Percentiles rank a stretch among this genome's conserved stretches.
Conservation (phyloP, 306 rosid species). For the Erythrophleum fordii region DNA sequence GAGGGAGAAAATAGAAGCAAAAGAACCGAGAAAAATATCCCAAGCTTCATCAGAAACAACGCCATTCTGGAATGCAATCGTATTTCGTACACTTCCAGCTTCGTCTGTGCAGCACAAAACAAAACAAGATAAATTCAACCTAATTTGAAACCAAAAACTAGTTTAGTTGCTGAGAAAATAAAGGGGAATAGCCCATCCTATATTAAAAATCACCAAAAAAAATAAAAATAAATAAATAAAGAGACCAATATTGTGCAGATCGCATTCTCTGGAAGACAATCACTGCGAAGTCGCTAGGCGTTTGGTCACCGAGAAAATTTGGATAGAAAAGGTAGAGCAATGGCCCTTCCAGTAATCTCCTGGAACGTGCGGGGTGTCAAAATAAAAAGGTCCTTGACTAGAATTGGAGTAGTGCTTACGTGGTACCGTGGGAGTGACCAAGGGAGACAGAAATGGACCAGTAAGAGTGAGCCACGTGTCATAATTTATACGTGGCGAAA, state of each 20-base stretch:
- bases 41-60: slow-evolving; percentile 55
- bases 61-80: slow-evolving; percentile 56
- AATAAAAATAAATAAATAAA: too few relatives aligned
- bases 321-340: slow-evolving; percentile 6
- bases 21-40: slow-evolving; percentile 45
- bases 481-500: slow-evolving; percentile 47
- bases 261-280: slow-evolving; percentile 57
- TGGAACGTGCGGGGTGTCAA: slow-evolving; percentile 16
- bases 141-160: neutral
- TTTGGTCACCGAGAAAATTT: slow-evolving; percentile 49
- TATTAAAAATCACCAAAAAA: neutral
- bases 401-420: slow-evolving; percentile 42
- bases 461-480: neutral
- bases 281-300: neutral
- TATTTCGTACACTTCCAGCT: slow-evolving; percentile 35
- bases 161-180: slow-evolving; percentile 13
- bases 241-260: slow-evolving; percentile 50
- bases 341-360: neutral
- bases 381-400: neutral
- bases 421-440: slow-evolving; percentile 25
- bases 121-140: slow-evolving; percentile 9
- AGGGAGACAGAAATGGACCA: neutral
- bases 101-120: slow-evolving; percentile 44
- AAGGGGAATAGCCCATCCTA: neutral
- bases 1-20: slow-evolving; percentile 61